Evolutionary conservation across 306 rosid genomes (phyloP).

Genomic region (Myrica gale): DNA sequence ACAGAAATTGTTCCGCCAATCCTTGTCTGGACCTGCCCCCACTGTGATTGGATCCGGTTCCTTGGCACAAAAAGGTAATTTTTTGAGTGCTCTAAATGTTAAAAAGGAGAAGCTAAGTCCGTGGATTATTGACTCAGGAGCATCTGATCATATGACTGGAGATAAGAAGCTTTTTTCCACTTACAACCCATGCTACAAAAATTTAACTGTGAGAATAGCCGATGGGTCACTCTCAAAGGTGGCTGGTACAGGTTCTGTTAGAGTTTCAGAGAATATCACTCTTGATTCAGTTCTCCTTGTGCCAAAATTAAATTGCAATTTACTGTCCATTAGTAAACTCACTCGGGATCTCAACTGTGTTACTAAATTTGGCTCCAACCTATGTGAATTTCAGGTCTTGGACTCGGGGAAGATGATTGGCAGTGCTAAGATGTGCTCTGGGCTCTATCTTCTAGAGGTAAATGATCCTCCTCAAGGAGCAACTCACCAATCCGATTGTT

Average conservation of each 20-base stretch:
- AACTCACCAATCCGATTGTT: too few relatives aligned
- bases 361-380: neutral
- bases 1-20: too few relatives aligned
- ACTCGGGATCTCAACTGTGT: neutral
- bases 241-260: neutral
- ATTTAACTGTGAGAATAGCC: too few relatives aligned
- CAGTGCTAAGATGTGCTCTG: neutral
- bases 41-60: neutral
- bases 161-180: neutral
- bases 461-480: neutral
- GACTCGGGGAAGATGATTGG: neutral
- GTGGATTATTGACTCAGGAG: conserved; percentile 11
- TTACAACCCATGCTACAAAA: too few relatives aligned
- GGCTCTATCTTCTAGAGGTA: neutral
- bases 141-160: conserved; percentile 3
- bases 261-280: neutral
- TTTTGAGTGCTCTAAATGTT: conserved; percentile 5
- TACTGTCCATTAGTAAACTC: neutral
- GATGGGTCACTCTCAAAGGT: too few relatives aligned
- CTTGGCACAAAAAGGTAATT: conserved; percentile 8
- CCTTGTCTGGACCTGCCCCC: too few relatives aligned
- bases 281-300: neutral
- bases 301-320: conserved; percentile 5
- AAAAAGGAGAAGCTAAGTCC: too few relatives aligned
- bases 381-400: conserved; percentile 10